These are phyloP conservation scores for Quambalaria eucalypti DNA, from an alignment of 1,284 basidiomycete genomes.

Conservation along the genomic window DNA sequence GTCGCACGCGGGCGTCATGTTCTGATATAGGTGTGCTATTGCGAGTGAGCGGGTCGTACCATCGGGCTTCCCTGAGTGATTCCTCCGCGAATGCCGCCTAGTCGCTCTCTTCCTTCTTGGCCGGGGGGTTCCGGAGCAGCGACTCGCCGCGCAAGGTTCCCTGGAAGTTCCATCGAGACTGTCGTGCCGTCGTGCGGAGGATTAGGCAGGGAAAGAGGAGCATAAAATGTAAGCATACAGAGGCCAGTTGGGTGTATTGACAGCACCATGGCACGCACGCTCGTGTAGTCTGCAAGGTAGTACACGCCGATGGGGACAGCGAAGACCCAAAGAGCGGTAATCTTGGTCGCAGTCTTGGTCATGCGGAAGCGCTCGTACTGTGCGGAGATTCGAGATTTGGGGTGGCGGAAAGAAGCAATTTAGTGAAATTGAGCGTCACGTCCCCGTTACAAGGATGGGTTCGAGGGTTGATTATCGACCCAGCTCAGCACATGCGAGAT, in stretches of 20 bases:
- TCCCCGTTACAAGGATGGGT: neutral
- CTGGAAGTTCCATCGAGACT: no score
- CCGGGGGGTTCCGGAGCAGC: neutral
- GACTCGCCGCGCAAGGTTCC: no score
- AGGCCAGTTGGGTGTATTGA: neutral
- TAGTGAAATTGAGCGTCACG: neutral
- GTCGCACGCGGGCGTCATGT: neutral
- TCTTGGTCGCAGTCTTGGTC: conserved; percentile 24
- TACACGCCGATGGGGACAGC: conserved; percentile 25
- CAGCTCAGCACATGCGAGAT: no score
- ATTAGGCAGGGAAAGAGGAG: no score
- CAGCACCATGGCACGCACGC: conserved; percentile 21
- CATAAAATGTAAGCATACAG: no score
- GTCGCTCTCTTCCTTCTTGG: neutral
- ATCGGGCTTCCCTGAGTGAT: no score
- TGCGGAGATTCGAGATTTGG: neutral
- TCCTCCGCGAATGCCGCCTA: neutral
- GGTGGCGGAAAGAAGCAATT: neutral
- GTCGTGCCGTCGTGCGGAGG: no score
- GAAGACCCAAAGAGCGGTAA: conserved; percentile 26
- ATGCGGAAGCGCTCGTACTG: conserved; percentile 36
- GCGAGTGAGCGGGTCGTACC: no score
- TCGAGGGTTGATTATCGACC: neutral
- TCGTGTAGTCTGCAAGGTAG: conserved; percentile 22
- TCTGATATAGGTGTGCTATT: no score